Evolutionary conservation across 257 asterid species (phyloP).

Genomic region (Solanum chmielewskii): DNA sequence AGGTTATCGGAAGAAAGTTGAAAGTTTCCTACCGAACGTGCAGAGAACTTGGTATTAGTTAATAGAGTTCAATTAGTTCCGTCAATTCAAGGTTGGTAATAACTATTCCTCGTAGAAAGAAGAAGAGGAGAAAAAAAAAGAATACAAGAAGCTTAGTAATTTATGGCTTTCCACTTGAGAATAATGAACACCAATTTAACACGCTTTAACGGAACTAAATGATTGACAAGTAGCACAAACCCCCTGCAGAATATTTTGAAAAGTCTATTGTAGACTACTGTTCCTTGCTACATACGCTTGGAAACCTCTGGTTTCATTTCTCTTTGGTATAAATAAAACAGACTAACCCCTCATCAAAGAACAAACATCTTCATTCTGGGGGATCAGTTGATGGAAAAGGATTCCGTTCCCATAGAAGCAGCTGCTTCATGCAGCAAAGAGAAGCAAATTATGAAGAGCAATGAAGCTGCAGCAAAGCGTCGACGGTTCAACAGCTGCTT

Average conservation of each 20-base stretch:
- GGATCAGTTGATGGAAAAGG: conserved; percentile 17
- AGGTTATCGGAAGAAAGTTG: neutral
- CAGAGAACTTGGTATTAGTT: neutral
- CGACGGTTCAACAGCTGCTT: conserved; percentile 24
- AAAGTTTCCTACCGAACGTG: neutral
- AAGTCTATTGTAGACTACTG: conserved; percentile 6
- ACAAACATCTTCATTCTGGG: neutral
- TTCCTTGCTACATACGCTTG: conserved; percentile 14
- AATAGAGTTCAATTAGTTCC: neutral
- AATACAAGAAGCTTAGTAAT: neutral
- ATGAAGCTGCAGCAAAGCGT: conserved; percentile 7
- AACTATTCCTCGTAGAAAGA: neutral
- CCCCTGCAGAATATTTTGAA: conserved; percentile 6
- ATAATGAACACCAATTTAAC: neutral
- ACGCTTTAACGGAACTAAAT: neutral
- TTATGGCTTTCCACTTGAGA: neutral
- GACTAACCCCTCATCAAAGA: neutral
- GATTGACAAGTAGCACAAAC: neutral
- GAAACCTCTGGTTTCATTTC: neutral
- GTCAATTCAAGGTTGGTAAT: neutral
- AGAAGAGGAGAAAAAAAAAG: too few species aligned
- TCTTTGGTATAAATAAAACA: neutral
- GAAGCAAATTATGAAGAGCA: neutral
- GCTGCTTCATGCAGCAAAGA: neutral
- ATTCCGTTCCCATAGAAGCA: conserved; percentile 6